Percentiles rank a stretch among this genome's conserved stretches.
phyloP scores from a whole-genome alignment of 495 filamentous ascomycete species.

The Pseudomonodictys pantanalensis region DNA sequence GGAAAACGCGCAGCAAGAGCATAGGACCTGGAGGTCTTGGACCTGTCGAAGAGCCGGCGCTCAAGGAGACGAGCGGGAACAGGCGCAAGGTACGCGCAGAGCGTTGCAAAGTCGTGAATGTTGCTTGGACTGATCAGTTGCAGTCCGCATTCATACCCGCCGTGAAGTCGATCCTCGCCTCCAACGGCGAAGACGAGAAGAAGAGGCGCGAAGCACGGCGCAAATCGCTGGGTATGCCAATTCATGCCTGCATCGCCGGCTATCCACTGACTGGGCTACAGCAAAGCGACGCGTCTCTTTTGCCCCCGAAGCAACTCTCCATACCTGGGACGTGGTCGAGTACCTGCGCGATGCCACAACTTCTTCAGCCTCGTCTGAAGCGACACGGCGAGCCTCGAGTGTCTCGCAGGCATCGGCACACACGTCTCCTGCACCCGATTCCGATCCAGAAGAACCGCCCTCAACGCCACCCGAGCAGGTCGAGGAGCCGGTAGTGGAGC shows the following conservation, averaged over 20 bases:
- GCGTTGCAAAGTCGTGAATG: neutral
- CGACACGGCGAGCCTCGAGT: slow-evolving; percentile 67
- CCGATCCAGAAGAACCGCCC: slow-evolving; percentile 59
- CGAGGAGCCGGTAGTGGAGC: slow-evolving; percentile 54
- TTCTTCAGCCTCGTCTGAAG: slow-evolving; percentile 70
- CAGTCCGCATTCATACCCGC: slow-evolving; percentile 57
- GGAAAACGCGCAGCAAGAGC: slow-evolving; percentile 90
- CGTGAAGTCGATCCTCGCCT: slow-evolving; percentile 75
- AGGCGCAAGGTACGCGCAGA: slow-evolving; percentile 62
- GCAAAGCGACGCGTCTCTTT: slow-evolving; percentile 89
- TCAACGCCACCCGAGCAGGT: slow-evolving; percentile 62
- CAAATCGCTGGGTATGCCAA: slow-evolving; percentile 68
- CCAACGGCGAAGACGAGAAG: slow-evolving; percentile 65
- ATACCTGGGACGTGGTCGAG: slow-evolving; percentile 96
- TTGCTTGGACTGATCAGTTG: slow-evolving; percentile 9
- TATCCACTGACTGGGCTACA: neutral
- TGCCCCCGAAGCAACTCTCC: slow-evolving; percentile 92
- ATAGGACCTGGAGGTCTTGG: slow-evolving; percentile 88
- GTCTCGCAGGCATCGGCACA: slow-evolving; percentile 42
- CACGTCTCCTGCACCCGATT: slow-evolving; percentile 45
- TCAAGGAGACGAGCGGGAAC: slow-evolving; percentile 77
- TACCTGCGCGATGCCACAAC: slow-evolving; percentile 82
- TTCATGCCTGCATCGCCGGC: neutral
- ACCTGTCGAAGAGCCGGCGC: slow-evolving; percentile 43
- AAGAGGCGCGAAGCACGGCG: slow-evolving; percentile 79